These are phyloP conservation scores for Diversispora eburnea DNA, from an alignment of 192 early-diverging fungal species.

Conservation along the genomic window DNA sequence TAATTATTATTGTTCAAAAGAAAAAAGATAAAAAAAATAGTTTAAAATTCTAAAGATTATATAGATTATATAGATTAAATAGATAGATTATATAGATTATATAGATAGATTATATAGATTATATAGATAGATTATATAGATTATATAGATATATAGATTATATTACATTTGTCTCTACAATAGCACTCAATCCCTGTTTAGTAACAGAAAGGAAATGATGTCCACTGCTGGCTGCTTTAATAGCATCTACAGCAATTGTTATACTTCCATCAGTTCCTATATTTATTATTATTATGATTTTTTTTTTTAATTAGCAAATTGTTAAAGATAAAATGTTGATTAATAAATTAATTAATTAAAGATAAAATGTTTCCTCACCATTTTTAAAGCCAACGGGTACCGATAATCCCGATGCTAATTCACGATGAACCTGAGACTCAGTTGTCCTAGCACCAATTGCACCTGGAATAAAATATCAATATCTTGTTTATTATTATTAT, in stretches of 20 bases:
- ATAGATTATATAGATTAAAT: too few relatives aligned
- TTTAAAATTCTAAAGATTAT: too few relatives aligned
- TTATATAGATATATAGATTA: not conserved
- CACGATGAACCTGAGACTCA: conserved; percentile 80
- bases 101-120: too few relatives aligned
- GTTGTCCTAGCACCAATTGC: conserved; percentile 83
- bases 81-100: not conserved
- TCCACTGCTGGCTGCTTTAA: conserved; percentile 73
- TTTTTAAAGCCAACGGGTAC: conserved; percentile 82
- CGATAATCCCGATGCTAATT: conserved; percentile 77
- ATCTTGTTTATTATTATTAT: not conserved
- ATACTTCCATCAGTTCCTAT: conserved; percentile 68
- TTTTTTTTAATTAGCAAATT: too few relatives aligned
- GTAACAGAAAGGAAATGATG: conserved; percentile 83
- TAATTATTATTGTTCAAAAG: not conserved
- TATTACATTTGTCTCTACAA: conserved; percentile 63
- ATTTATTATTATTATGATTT: too few relatives aligned
- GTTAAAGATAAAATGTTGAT: not conserved
- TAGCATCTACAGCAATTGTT: conserved; percentile 86
- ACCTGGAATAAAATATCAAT: conserved; percentile 23
- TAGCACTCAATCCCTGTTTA: conserved; percentile 79
- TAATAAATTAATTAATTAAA: not conserved
- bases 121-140: not conserved
- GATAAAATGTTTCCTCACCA: conserved; percentile 36
- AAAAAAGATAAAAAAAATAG: too few relatives aligned